Evolutionary conservation across 2,329 filamentous ascomycete species (phyloP), one percentile per base, ranked within the genome.

Genomic region (Achaetomium macrosporum): DNA sequence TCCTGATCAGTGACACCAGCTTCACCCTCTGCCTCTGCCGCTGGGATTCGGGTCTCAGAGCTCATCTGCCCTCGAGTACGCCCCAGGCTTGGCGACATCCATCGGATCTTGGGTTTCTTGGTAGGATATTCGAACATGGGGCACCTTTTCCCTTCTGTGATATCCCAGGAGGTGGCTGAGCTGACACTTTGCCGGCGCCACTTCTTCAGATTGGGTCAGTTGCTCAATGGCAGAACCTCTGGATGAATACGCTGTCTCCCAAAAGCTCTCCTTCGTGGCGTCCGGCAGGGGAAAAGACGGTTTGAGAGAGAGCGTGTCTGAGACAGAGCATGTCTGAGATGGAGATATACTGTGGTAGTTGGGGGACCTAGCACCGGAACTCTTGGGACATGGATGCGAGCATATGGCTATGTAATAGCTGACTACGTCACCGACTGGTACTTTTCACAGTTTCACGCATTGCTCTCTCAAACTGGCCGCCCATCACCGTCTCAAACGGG

Each of bases 11-110:
- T 1, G 77, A 77, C 1, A 61, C 85, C 20, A 83, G 83, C 0
- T 86, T 85, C 62, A 84, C 79, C 5, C 69, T 82, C 0, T 82
- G 78, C 55, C 79, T n/a, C 78, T n/a, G 79, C 75, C 2, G 62
- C 7, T 83, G 30, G 80, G 79, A 0, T 79, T 76, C 50, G 77
- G 67, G 11, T 65, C 63, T 8, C 67, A 63, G 20, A 65, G 70
- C 50, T 69, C 67, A 29, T 68, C 66, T 35, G 69, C 69, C 1
- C 71, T 74, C 3, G 65, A 71, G 39, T 79, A 78, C 57, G 71
- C 79, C 41, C 69, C 72, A 12, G 70, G 69, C 2, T 64, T 82
- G 49, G 72, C 77, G 15, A 76, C 73, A 2, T 76, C 76, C 53
- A 69, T 75, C 62, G 75, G 74, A 4, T 74, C 69, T 2, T 77